These are phyloP conservation scores for Rhodotorula glutinis DNA, from an alignment of 1,284 basidiomycete species.

Conservation along the genomic window DNA sequence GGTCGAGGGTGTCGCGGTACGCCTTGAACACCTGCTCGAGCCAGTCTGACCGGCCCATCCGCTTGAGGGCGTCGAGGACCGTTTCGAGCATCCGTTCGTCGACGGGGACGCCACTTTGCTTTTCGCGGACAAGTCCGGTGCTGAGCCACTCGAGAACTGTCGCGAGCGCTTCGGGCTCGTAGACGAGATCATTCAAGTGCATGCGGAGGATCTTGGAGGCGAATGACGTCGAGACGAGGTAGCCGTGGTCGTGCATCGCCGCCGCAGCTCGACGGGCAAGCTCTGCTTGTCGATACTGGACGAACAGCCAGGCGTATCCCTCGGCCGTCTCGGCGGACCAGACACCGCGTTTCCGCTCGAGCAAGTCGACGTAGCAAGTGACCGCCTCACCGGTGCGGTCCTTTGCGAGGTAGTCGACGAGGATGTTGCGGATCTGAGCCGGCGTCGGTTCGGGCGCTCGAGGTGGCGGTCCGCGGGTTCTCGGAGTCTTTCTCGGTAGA, in stretches of 20 bases:
- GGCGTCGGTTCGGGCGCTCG: too few species aligned
- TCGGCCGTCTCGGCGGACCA: not conserved
- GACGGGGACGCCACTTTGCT: not conserved
- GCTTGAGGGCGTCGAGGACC: constrained; percentile 18
- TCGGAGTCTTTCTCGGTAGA: not conserved
- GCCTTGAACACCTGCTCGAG: constrained; percentile 22
- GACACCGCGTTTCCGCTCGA: not conserved
- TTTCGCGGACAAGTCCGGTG: constrained; percentile 10
- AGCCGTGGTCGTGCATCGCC: constrained; percentile 10
- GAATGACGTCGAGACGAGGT: constrained; percentile 2
- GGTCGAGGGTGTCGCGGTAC: constrained; percentile 13
- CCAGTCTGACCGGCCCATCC: constrained; percentile 22
- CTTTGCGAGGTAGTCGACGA: constrained; percentile 14
- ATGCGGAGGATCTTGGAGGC: constrained; percentile 13
- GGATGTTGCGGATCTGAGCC: constrained; percentile 3
- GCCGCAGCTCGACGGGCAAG: constrained; percentile 24
- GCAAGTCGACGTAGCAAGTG: not conserved
- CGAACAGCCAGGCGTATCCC: constrained; percentile 24
- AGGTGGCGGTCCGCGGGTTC: not conserved
- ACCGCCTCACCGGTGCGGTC: constrained; percentile 12
- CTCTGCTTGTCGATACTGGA: constrained; percentile 22
- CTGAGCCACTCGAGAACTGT: constrained; percentile 27
- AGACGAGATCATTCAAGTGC: constrained; percentile 4
- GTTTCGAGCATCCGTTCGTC: constrained; percentile 19
- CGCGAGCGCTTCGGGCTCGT: constrained; percentile 16